Evolutionary conservation across 306 rosid genomes (phyloP), one percentile per base, ranked within the genome.

Genomic region (Cicer yamashitae): DNA sequence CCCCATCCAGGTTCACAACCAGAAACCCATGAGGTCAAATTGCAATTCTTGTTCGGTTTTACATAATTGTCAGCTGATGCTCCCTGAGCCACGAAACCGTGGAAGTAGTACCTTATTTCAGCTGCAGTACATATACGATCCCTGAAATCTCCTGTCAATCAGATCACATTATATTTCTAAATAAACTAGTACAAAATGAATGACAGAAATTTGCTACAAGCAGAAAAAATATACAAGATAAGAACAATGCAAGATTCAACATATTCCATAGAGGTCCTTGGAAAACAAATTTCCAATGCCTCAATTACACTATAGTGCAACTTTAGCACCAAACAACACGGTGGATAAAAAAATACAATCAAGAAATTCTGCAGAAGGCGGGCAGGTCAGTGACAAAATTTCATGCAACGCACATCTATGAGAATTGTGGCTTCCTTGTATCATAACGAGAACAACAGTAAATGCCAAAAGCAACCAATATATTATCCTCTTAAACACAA

Each of bases 1-100:
- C 93, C 82, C 97, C 97, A 91, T 59, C 96, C 96, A 82, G 97
- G 93, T 76, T 91, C 96, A 54, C 96, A 88, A 71, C 97, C 97
- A 47, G 86, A 56, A 74, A 66, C 79, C 97, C 97, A 89, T 5
- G 91, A 82, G 38, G 82, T 84, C 88, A 89, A 84, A 76, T 89
- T 91, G 87, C 93, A 91, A 70, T 89, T 91, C 84, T 46, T 74
- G 82, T 91, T 91, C 45, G 94, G 93, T 74, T 84, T 85, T 75
- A 91, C 73, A 67, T 83, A 87, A 74, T 51, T 64, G 25, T 70
- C 4, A 44, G 83, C 37, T 45, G 74, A 48, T 11, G 15, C 65
- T 64, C 76, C 90, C 8, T 77, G 67, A 1, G 41, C 77, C 25
- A 63, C 11, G 59, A 91, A 73, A 77, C 89, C 83, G 0, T 41